phyloP scores from a whole-genome alignment of 257 asterid genomes.

The Marsdenia floribunda region DNA sequence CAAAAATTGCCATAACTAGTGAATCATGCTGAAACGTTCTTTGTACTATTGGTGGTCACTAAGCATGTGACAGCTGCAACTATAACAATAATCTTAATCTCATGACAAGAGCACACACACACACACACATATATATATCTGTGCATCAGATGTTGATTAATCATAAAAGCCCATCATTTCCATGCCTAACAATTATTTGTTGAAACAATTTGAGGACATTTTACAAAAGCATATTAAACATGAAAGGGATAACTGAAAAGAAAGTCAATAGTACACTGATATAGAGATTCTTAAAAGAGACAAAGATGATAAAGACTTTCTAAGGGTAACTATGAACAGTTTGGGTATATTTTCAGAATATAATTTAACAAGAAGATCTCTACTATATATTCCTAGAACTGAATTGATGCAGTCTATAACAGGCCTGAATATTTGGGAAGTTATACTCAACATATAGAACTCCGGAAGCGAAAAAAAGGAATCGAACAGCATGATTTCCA shows the following conservation, averaged over 20 bases:
- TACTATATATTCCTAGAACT: background rate
- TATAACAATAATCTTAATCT: background rate
- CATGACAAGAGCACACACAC: background rate
- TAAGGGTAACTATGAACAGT: background rate
- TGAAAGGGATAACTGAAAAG: background rate
- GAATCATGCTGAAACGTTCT: background rate
- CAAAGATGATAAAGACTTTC: background rate
- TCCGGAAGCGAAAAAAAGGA: background rate
- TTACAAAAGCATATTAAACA: background rate
- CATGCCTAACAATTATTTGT: background rate
- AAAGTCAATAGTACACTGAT: background rate
- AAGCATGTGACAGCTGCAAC: background rate
- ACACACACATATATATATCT: background rate
- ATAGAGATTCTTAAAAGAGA: background rate
- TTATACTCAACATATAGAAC: background rate
- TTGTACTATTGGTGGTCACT: background rate
- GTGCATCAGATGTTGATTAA: background rate
- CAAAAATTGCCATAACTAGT: background rate
- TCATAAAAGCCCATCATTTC: background rate
- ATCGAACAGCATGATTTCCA: background rate
- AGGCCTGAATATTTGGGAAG: background rate
- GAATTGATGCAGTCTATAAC: background rate
- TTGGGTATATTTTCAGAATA: background rate
- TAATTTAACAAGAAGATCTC: background rate
- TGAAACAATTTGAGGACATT: background rate